A percentile compares a stretch with the other conserved stretches of the same genome.
Evolutionary conservation across 345 rosid species (phyloP).

Genomic region (Noccaea bulbosa): DNA sequence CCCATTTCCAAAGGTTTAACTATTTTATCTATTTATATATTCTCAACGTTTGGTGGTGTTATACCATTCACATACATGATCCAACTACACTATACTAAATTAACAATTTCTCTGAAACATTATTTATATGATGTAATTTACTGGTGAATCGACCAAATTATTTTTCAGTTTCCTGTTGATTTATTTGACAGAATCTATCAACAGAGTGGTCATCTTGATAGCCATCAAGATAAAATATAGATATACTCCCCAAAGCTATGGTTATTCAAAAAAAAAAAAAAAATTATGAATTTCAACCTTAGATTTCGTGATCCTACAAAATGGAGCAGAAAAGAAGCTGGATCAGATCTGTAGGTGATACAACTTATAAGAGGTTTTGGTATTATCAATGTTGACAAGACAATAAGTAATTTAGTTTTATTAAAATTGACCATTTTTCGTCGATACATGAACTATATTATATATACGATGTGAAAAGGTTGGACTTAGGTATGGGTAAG

Average conservation of each 20-base stretch:
- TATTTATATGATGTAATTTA: constrained; percentile 6
- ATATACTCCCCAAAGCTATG: no score
- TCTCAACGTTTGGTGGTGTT: constrained; percentile 16
- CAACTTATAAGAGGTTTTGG: constrained; percentile 20
- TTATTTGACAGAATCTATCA: not conserved
- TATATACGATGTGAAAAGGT: constrained; percentile 40
- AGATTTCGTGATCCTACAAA: constrained; percentile 31
- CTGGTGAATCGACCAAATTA: not conserved
- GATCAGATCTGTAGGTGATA: constrained; percentile 33
- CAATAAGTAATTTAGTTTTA: constrained; percentile 7
- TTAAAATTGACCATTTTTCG: constrained; percentile 35
- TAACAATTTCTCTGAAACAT: not conserved
- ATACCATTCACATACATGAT: constrained; percentile 22
- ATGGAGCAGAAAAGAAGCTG: constrained; percentile 27
- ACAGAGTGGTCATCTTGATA: constrained; percentile 1
- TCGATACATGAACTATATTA: constrained; percentile 30
- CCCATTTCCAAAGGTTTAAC: constrained; percentile 20
- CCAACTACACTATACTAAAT: not conserved
- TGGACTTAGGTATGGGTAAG: constrained; percentile 40
- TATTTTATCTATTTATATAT: constrained; percentile 1
- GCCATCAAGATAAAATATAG: not conserved
- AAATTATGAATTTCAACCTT: constrained; percentile 10
- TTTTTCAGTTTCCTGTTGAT: not conserved
- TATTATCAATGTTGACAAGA: constrained; percentile 28
- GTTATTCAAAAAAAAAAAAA: no score